Evolutionary conservation across 2,329 filamentous ascomycete genomes (phyloP).

Genomic region (Hypoxylon sp.): DNA sequence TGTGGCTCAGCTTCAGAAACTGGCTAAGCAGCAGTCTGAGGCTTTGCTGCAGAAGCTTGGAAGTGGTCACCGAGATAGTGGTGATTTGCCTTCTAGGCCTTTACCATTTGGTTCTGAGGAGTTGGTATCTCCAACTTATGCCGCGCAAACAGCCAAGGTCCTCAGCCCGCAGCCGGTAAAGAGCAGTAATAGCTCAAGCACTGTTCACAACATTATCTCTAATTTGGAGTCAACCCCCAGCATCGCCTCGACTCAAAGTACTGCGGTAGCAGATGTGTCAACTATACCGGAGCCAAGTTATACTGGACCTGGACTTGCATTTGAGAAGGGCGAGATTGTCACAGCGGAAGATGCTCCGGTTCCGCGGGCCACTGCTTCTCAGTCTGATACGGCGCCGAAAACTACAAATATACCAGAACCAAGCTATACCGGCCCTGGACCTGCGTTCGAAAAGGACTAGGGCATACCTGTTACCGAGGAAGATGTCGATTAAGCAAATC

Average conservation of each 20-base stretch:
- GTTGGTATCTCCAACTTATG: constrained; percentile 62
- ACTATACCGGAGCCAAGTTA: constrained; percentile 55
- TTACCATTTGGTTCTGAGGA: constrained; percentile 70
- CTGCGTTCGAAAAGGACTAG: constrained; percentile 67
- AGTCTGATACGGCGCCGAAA: constrained; percentile 7
- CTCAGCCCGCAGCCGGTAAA: constrained; percentile 63
- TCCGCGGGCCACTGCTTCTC: constrained; percentile 54
- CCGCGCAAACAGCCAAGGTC: constrained; percentile 58
- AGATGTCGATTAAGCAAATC: constrained; percentile 55
- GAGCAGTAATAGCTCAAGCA: constrained; percentile 57
- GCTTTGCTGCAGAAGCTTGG: constrained; percentile 70
- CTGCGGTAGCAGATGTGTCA: constrained; percentile 22
- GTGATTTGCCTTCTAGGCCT: constrained; percentile 64
- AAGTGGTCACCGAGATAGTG: constrained; percentile 54
- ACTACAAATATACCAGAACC: constrained; percentile 58
- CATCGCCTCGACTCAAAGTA: constrained; percentile 17
- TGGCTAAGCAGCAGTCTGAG: constrained; percentile 76
- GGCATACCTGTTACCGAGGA: constrained; percentile 52
- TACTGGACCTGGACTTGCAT: constrained; percentile 64
- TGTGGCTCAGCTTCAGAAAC: constrained; percentile 76
- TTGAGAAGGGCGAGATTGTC: constrained; percentile 66
- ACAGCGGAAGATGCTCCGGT: constrained; percentile 58
- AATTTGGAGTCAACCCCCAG: constrained; percentile 44
- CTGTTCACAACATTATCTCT: constrained; percentile 41
- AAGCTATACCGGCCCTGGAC: constrained; percentile 66